Evolutionary conservation across 345 rosid species (phyloP), one percentile per base, ranked within the genome.

Genomic region (Sonneratia alba): DNA sequence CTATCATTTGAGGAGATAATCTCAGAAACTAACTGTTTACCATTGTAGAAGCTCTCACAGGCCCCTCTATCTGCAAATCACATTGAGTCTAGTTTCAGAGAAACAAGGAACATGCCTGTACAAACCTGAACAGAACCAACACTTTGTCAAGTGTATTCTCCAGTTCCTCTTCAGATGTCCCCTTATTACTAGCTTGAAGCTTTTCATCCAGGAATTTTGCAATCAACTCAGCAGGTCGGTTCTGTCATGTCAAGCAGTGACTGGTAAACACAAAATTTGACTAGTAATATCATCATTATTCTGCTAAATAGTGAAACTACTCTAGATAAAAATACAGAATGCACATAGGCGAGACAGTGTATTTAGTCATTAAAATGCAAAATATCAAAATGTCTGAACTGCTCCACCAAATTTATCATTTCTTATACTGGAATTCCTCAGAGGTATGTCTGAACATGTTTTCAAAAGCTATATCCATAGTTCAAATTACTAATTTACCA

Each of bases 161-260:
- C 87, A 92, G 84, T 81, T 95, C 99, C 88, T 95, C 99, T 87
- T 95, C 99, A 24, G 99, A 92, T 72, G 97, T 92, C 80, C 97
- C 98, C 86, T 95, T 95, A 77, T 95, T 95, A 70, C 99, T 98
- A 84, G 99, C 98, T 77, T 98, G 99, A 74, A 95, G 93, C 82
- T 95, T 95, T 76, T 92, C 99, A 75, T 95, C 99, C 87, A 92
- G 82, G 83, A 92, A 95, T 82, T 95, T 95, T 15, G 99, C 98
- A 59, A 95, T 95, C 79, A 95, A 84, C 84, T 95, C 99, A 63
- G 99, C 98, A 69, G 98, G 92, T 59, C 98, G 97, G 79, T 95
- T 95, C 99, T 95, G 78, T 81, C 73, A 75, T 8, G 37, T 62
- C 4, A 62, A 27, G 21, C 66, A 32, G 38, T 6, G 7, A 6